phyloP scores from a whole-genome alignment of 2,329 filamentous ascomycete species.

The Coleophoma crateriformis region DNA sequence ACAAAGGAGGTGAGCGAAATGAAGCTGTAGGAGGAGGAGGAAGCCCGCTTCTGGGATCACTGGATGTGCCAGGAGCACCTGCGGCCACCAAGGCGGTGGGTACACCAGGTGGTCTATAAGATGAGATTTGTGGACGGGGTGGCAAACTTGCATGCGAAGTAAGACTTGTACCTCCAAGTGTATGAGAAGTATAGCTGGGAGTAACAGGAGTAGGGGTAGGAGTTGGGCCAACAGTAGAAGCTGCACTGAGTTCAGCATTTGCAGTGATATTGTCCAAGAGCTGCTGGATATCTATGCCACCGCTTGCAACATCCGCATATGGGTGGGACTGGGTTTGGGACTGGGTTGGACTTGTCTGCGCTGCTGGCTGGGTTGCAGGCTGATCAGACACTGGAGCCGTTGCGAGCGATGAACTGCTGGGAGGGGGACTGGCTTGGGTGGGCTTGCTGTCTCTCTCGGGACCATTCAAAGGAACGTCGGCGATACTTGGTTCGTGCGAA shows the following conservation, averaged over 20 bases:
- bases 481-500: slow-evolving; percentile 10
- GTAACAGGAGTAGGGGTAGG: slow-evolving; percentile 12
- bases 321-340: slow-evolving; percentile 11
- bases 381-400: slow-evolving; percentile 10
- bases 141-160: slow-evolving; percentile 28
- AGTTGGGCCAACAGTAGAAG: slow-evolving; percentile 5
- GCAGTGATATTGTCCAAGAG: slow-evolving; percentile 30
- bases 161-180: slow-evolving; percentile 18
- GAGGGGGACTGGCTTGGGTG: slow-evolving; percentile 15
- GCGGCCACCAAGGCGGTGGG: slow-evolving; percentile 21
- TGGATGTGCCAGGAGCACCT: slow-evolving; percentile 26
- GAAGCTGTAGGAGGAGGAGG: slow-evolving; percentile 27
- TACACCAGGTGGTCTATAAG: slow-evolving; percentile 25
- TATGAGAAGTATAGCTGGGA: slow-evolving; percentile 15
- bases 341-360: slow-evolving; percentile 11
- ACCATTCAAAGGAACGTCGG: slow-evolving; percentile 9
- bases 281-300: slow-evolving; percentile 29
- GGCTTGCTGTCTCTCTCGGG: slow-evolving; percentile 8
- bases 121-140: slow-evolving; percentile 26
- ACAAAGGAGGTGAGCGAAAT: slow-evolving; percentile 17
- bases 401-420: slow-evolving; percentile 5
- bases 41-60: slow-evolving; percentile 25
- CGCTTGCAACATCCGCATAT: slow-evolving; percentile 23
- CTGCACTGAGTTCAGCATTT: slow-evolving; percentile 27
- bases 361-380: slow-evolving; percentile 11